phyloP scores from a whole-genome alignment of 495 filamentous ascomycete genomes.

The Bryoglossum gracile region DNA sequence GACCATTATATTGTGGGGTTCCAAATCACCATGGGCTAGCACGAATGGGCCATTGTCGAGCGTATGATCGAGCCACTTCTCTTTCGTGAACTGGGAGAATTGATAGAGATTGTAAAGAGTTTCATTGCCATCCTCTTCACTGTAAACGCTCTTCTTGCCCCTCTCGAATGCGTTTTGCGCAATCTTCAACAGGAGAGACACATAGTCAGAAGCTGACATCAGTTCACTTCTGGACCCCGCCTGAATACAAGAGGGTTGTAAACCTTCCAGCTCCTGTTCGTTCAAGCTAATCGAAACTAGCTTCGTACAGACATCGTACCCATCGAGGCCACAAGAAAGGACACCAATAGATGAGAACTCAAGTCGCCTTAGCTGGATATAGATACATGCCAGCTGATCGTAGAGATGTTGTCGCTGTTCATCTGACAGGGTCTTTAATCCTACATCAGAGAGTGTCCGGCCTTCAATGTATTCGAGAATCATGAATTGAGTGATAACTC shows the following conservation, averaged over 20 bases:
- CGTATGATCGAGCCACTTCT: background rate
- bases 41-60: slow-evolving; percentile 1
- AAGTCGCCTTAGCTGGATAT: slow-evolving; percentile 27
- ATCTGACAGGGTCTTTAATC: slow-evolving; percentile 15
- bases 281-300: slow-evolving; percentile 25
- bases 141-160: background rate
- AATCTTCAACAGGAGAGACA: background rate
- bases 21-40: slow-evolving; percentile 31
- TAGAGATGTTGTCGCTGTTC: slow-evolving; percentile 19
- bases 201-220: slow-evolving; percentile 1
- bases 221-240: no score
- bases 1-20: slow-evolving; percentile 28
- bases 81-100: background rate
- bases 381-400: slow-evolving; percentile 23
- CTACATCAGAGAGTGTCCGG: slow-evolving; percentile 17
- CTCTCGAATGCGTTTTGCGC: background rate
- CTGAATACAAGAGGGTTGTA: no score
- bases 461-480: slow-evolving; percentile 28
- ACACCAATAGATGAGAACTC: slow-evolving; percentile 28
- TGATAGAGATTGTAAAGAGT: slow-evolving; percentile 2
- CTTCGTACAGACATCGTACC: slow-evolving; percentile 23
- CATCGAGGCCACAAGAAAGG: slow-evolving; percentile 15
- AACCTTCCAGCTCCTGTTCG: slow-evolving; percentile 25
- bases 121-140: background rate
- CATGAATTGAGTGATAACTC: slow-evolving; percentile 23